Evolutionary conservation across 1,284 basidiomycete genomes (phyloP).

Genomic region (Heterobasidion annosum): DNA sequence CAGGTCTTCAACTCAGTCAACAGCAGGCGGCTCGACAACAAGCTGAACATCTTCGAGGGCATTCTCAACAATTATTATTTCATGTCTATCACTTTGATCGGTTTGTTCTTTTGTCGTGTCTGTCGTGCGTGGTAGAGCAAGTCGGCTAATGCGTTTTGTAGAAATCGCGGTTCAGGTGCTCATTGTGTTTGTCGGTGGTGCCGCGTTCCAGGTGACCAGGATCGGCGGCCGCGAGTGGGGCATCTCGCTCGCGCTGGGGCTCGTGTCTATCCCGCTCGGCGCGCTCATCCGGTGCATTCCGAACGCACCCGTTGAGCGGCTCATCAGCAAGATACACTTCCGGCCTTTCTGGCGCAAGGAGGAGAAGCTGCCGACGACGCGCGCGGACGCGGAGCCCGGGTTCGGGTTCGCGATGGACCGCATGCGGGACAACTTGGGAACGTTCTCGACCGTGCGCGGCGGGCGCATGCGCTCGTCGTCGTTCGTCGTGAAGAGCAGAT

Average conservation of each 20-base stretch:
- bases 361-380: conserved; percentile 56
- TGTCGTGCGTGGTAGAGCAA: conserved; percentile 5
- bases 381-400: conserved; percentile 42
- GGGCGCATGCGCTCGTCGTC: conserved; percentile 79
- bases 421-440: conserved; percentile 79
- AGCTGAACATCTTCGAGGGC: conserved; percentile 87
- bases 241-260: conserved; percentile 81
- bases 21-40: conserved; percentile 78
- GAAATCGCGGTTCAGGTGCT: conserved; percentile 83
- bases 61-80: conserved; percentile 82
- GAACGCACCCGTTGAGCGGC: conserved; percentile 67
- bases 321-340: conserved; percentile 61
- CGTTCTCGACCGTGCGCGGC: conserved; percentile 77
- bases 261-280: conserved; percentile 85
- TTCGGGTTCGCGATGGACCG: conserved; percentile 69
- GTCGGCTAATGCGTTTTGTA: conserved; percentile 19
- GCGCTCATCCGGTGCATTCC: conserved; percentile 78
- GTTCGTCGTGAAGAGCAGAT: conserved; percentile 73
- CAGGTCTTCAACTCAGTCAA: conserved; percentile 96
- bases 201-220: conserved; percentile 84
- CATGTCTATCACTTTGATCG: conserved; percentile 78
- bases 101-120: conserved; percentile 28
- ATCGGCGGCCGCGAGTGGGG: conserved; percentile 87
- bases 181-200: conserved; percentile 88
- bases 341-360: conserved; percentile 68